phyloP scores from a whole-genome alignment of 73 alveolate species.

The Durusdinium trenchii region DNA sequence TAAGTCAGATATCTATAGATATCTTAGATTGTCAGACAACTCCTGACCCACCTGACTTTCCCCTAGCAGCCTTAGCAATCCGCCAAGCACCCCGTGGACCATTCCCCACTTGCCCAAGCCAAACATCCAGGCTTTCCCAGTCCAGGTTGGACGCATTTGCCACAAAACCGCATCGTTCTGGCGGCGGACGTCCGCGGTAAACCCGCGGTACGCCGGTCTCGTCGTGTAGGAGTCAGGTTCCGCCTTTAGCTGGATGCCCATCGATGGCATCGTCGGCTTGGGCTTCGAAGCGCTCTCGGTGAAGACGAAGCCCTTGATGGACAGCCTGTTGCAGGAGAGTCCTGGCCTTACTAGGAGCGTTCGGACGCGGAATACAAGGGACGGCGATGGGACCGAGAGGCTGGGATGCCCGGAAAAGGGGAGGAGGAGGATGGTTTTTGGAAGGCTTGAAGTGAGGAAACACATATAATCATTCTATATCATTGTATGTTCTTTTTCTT shows the following conservation, averaged over 20 bases:
- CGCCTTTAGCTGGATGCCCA: constrained; percentile 19
- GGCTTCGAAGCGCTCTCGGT: constrained; percentile 15
- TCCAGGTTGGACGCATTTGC: too few relatives aligned
- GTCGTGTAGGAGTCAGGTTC: not conserved
- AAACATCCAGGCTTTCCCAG: too few relatives aligned
- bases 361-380: not conserved
- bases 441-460: not conserved
- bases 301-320: constrained; percentile 33
- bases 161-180: too few relatives aligned
- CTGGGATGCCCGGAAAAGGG: not conserved
- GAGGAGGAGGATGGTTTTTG: not conserved
- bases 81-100: too few relatives aligned
- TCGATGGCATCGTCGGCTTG: constrained; percentile 55
- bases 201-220: not conserved
- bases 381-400: not conserved
- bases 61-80: too few relatives aligned
- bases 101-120: too few relatives aligned
- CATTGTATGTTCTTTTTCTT: too few relatives aligned
- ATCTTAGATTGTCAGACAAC: too few relatives aligned
- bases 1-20: too few relatives aligned
- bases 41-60: too few relatives aligned
- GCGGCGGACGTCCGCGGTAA: too few relatives aligned
- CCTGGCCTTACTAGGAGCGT: not conserved
- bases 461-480: too few relatives aligned
- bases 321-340: constrained; percentile 33